Conservation (phyloP, 2,329 filamentous ascomycete genomes). For the Gnomoniopsis sp. region DNA sequence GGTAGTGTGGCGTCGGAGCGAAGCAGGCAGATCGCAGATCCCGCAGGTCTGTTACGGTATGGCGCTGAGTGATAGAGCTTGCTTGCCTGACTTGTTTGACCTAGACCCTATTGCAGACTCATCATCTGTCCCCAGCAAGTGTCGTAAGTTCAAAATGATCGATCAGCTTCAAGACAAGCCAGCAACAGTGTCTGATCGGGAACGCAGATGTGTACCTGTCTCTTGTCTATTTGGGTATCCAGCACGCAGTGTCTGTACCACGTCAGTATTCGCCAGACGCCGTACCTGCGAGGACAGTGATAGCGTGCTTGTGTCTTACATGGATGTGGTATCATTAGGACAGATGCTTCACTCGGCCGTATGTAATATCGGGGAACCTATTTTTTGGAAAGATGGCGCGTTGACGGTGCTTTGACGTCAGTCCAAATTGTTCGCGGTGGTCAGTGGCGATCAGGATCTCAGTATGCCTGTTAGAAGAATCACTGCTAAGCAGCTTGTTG, state of each 20-base stretch:
- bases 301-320: background rate
- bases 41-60: background rate
- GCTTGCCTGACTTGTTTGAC: background rate
- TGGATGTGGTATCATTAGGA: background rate
- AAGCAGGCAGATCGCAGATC: background rate
- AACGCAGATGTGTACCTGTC: background rate
- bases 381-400: background rate
- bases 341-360: constrained; percentile 3
- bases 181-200: constrained; percentile 1
- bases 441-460: background rate
- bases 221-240: constrained; percentile 8
- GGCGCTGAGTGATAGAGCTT: background rate
- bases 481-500: background rate
- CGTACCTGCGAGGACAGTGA: background rate
- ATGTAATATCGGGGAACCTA: background rate
- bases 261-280: constrained; percentile 6
- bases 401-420: background rate
- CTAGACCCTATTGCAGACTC: background rate
- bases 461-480: background rate
- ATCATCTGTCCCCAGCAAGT: background rate
- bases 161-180: background rate
- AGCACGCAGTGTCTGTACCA: constrained; percentile 11
- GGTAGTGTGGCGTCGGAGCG: background rate
- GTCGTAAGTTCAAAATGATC: background rate
- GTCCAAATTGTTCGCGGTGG: background rate